A percentile compares a stretch with the other conserved stretches of the same genome.
Evolutionary conservation across 2,329 filamentous ascomycete species (phyloP).

Genomic region (Trichoderma gracile): DNA sequence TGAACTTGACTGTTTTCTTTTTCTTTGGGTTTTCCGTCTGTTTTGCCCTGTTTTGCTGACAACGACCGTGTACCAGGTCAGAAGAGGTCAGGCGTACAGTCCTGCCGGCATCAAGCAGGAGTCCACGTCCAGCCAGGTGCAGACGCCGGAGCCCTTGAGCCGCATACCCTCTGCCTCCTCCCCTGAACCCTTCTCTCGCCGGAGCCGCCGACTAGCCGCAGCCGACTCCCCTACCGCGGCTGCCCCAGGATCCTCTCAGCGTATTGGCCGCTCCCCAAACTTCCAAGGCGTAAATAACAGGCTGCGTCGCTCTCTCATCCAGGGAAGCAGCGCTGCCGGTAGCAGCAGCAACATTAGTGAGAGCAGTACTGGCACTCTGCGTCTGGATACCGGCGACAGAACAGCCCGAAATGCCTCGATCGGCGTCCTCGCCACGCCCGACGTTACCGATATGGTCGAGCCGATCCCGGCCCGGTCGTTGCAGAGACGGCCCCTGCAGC

Average conservation of each 20-base stretch:
- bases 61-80: slow-evolving; percentile 24
- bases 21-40: background rate
- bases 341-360: background rate
- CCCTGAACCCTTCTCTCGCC: slow-evolving; percentile 38
- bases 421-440: slow-evolving; percentile 57
- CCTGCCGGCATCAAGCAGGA: slow-evolving; percentile 35
- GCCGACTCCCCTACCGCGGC: slow-evolving; percentile 36
- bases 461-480: slow-evolving; percentile 38
- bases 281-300: slow-evolving; percentile 40
- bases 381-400: slow-evolving; percentile 34
- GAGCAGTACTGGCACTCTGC: slow-evolving; percentile 23
- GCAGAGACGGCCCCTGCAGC: slow-evolving; percentile 44
- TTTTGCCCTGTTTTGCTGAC: slow-evolving; percentile 18
- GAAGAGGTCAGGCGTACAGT: slow-evolving; percentile 30
- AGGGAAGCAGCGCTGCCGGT: slow-evolving; percentile 28
- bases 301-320: slow-evolving; percentile 39
- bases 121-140: slow-evolving; percentile 31
- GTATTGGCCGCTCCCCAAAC: slow-evolving; percentile 35
- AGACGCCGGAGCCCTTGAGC: slow-evolving; percentile 33
- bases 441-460: slow-evolving; percentile 51
- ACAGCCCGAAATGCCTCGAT: slow-evolving; percentile 31
- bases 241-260: slow-evolving; percentile 31
- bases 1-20: background rate
- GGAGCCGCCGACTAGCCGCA: slow-evolving; percentile 35
- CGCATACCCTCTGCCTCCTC: slow-evolving; percentile 40